These are phyloP conservation scores for Platismatia glauca DNA, from an alignment of 495 filamentous ascomycete genomes.

Conservation along the genomic window DNA sequence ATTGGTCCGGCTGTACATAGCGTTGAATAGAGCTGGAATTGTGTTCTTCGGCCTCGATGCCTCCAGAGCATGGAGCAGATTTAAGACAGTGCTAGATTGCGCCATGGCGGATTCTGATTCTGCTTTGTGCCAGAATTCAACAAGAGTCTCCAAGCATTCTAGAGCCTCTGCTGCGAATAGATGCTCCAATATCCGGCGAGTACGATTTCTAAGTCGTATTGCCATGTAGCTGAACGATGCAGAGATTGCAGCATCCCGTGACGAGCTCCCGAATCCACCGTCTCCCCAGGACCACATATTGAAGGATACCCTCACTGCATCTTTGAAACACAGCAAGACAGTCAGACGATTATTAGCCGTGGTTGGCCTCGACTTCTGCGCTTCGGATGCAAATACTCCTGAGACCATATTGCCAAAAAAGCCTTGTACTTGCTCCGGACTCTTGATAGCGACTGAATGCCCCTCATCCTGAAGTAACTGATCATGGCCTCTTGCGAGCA, in stretches of 20 bases:
- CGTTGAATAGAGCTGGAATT: conserved; percentile 94
- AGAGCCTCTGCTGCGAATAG: conserved; percentile 90
- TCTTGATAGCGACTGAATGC: conserved; percentile 57
- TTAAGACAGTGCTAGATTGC: conserved; percentile 48
- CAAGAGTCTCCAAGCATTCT: conserved; percentile 85
- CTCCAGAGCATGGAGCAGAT: conserved; percentile 82
- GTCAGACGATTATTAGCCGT: conserved; percentile 91
- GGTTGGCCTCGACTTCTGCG: conserved; percentile 59
- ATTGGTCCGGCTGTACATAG: conserved; percentile 89
- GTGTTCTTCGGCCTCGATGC: conserved; percentile 86
- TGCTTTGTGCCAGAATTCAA: conserved; percentile 64
- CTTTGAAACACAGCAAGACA: conserved; percentile 92
- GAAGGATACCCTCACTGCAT: conserved; percentile 85
- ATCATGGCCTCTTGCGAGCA: conserved; percentile 81
- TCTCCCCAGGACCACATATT: conserved; percentile 91
- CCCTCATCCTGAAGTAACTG: conserved; percentile 67
- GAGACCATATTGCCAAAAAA: conserved; percentile 98
- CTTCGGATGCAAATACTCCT: conserved; percentile 76
- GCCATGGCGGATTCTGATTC: conserved; percentile 28
- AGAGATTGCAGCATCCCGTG: conserved; percentile 54
- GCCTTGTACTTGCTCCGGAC: conserved; percentile 74
- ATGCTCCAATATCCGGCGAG: conserved; percentile 80
- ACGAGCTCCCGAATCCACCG: conserved; percentile 44
- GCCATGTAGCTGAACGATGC: conserved; percentile 83
- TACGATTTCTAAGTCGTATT: conserved; percentile 77